Percentiles rank a stretch among this genome's conserved stretches.
These are phyloP conservation scores for Phoma sp. DNA, from an alignment of 2,329 filamentous ascomycete species.

Conservation along the genomic window DNA sequence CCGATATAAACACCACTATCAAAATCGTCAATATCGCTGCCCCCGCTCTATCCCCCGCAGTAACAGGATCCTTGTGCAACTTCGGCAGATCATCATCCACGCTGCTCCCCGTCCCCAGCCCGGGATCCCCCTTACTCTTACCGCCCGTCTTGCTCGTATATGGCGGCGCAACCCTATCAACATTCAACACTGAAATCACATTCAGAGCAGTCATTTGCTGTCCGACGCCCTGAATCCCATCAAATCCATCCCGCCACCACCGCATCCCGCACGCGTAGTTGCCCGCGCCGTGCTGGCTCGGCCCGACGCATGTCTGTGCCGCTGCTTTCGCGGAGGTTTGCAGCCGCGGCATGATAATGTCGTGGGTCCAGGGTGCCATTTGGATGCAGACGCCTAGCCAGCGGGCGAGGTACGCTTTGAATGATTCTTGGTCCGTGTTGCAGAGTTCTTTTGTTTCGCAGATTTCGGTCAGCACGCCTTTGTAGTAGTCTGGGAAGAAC, in stretches of 20 bases:
- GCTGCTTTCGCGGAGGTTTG: conserved; percentile 62
- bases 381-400: conserved; percentile 64
- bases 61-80: conserved; percentile 35
- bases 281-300: conserved; percentile 46
- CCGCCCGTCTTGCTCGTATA: conserved; percentile 60
- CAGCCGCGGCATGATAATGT: conserved; percentile 61
- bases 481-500: conserved; percentile 50
- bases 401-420: conserved; percentile 56
- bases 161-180: conserved; percentile 50
- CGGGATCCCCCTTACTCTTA: conserved; percentile 56
- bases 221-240: conserved; percentile 60
- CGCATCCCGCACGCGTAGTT: conserved; percentile 51
- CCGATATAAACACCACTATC: conserved; percentile 24
- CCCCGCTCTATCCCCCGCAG: conserved; percentile 51
- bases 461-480: conserved; percentile 52
- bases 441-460: conserved; percentile 53
- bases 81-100: conserved; percentile 27
- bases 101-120: conserved; percentile 46
- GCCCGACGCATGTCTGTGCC: conserved; percentile 61
- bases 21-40: conserved; percentile 54
- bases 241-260: conserved; percentile 53
- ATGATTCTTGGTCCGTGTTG: conserved; percentile 55
- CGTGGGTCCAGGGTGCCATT: conserved; percentile 63
- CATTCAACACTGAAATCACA: conserved; percentile 56
- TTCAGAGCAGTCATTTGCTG: conserved; percentile 66